Base-by-base conservation (phyloP, 768 basidiomycete genomes). In the Crepidotus variabilis region DNA sequence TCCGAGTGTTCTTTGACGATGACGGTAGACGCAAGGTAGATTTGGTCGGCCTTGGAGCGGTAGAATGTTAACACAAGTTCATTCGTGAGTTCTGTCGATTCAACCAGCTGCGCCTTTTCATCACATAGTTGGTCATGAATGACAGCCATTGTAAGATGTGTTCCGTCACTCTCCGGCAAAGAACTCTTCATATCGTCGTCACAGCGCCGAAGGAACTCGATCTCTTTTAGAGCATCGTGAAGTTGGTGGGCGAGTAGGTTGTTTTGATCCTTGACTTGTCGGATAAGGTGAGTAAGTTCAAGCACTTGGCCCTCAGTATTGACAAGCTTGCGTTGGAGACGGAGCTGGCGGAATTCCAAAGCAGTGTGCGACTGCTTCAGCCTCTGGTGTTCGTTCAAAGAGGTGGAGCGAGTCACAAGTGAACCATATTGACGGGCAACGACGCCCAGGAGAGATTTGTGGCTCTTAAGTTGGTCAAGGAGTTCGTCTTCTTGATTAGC, bases 261-360 rank as follows among this genome's bases (percentile, higher is more conserved):
- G 59, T 80, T 87, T 51, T 83, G 75, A 13, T 85, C 81, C 47
- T 78, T 78, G 23, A 73, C 69, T 23, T 83, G 79, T 22, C 86
- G 83, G 61, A 87, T 74, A 43, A 90, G 77, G 57, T 81, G 71
- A 1, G 83, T 82, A 7, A 91, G 71, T 58, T 89, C 87, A 11
- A 73, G 67, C 20, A 87, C 85, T 64, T 90, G 87, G 16, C 71
- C 82, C 54, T 89, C 84, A 4, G 86, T 75, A 62, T 86, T 87
- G 39, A 81, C 82, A 13, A 89, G 72, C 67, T 86, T 88, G 57
- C 88, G 82, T 61, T 87, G 83, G 11, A 89, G 70, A 24, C 87
- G 83, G 23, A 75, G 67, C 22, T 73, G 69, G 7, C 74, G 78
- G 48, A 63, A 54, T 47, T 78, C 77, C 28, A 78, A 57, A 3